Evolutionary conservation across 192 early-diverging fungal species (phyloP).

Genomic region (Spizellomyces sp.): DNA sequence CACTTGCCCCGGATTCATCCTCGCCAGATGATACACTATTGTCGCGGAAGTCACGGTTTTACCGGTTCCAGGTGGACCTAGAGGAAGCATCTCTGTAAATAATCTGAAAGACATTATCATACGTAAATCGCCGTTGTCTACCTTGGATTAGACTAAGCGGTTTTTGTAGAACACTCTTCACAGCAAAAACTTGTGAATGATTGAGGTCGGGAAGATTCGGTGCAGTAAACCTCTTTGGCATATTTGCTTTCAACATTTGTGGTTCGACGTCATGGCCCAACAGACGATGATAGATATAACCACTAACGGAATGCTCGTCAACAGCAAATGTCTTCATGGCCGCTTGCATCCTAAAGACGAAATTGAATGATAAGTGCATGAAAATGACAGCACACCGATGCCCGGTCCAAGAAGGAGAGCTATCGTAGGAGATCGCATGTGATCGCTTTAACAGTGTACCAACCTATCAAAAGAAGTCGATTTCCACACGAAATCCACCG

Average conservation of each 20-base stretch:
- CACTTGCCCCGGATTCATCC: slow-evolving; percentile 85
- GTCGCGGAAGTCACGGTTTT: slow-evolving; percentile 99
- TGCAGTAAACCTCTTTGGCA: slow-evolving; percentile 88
- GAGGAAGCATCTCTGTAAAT: not conserved
- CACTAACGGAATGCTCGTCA: slow-evolving; percentile 90
- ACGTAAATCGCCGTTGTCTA: slow-evolving; percentile 7
- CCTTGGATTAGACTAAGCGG: slow-evolving; percentile 94
- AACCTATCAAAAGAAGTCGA: slow-evolving; percentile 86
- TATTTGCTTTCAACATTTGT: slow-evolving; percentile 72
- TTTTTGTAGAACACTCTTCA: slow-evolving; percentile 89
- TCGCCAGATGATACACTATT: slow-evolving; percentile 95
- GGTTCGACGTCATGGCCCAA: slow-evolving; percentile 95
- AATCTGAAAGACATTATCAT: not conserved
- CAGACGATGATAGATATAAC: slow-evolving; percentile 92
- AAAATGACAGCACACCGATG: not conserved
- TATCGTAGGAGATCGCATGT: too few species aligned
- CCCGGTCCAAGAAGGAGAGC: too few species aligned
- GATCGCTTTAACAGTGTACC: too few species aligned
- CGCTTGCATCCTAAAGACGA: slow-evolving; percentile 72
- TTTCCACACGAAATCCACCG: slow-evolving; percentile 99
- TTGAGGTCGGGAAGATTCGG: slow-evolving; percentile 96
- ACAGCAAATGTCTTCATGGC: slow-evolving; percentile 97
- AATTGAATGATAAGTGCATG: not conserved
- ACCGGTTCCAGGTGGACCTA: slow-evolving; percentile 88
- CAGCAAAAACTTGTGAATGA: slow-evolving; percentile 93